Evolutionary conservation across 345 rosid genomes (phyloP).

Genomic region (Ricinus communis): DNA sequence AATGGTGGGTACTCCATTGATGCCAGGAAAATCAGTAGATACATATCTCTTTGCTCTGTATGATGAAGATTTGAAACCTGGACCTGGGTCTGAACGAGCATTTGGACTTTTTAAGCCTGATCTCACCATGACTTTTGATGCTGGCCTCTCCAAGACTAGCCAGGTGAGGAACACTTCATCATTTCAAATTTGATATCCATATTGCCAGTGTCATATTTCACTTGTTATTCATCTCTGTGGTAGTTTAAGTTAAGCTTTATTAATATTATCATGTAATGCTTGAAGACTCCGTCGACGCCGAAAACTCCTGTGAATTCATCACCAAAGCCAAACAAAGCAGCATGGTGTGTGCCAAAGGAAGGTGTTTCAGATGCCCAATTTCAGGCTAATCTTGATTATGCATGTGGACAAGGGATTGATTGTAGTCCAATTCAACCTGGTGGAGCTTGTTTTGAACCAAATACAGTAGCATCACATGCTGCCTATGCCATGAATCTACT

Average conservation of each 20-base stretch:
- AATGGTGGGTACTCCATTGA: slow-evolving; percentile 75
- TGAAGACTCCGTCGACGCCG: slow-evolving; percentile 29
- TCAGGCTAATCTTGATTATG: slow-evolving; percentile 75
- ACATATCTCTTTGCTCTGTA: slow-evolving; percentile 83
- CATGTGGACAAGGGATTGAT: slow-evolving; percentile 61
- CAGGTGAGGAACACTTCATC: slow-evolving; percentile 30
- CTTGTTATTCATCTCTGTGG: neutral
- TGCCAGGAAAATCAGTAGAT: slow-evolving; percentile 85
- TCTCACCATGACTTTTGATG: slow-evolving; percentile 68
- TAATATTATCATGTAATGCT: slow-evolving; percentile 11
- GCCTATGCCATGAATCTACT: slow-evolving; percentile 80
- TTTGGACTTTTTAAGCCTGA: slow-evolving; percentile 81
- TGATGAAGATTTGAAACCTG: slow-evolving; percentile 87
- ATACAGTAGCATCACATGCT: slow-evolving; percentile 60
- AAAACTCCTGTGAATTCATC: slow-evolving; percentile 36
- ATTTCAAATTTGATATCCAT: neutral
- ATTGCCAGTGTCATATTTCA: no score
- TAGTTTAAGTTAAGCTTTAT: neutral
- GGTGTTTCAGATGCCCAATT: slow-evolving; percentile 53
- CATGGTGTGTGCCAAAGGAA: slow-evolving; percentile 68
- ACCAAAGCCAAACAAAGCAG: slow-evolving; percentile 36
- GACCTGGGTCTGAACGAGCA: slow-evolving; percentile 62
- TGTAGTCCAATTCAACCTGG: slow-evolving; percentile 68
- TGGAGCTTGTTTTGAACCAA: slow-evolving; percentile 74
- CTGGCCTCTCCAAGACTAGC: slow-evolving; percentile 57